phyloP scores from a whole-genome alignment of 169 alveolate species.

The Plasmodium chabaudi region DNA sequence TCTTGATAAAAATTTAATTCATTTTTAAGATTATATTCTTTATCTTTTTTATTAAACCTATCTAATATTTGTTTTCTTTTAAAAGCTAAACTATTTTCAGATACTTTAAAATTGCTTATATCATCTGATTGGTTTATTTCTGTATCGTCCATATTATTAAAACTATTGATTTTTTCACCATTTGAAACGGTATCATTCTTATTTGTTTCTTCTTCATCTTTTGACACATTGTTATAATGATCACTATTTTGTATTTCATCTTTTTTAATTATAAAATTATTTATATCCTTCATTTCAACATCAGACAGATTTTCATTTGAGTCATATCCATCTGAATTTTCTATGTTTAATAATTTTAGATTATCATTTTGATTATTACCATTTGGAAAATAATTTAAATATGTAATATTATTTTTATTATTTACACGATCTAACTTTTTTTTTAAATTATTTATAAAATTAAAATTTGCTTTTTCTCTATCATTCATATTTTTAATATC shows the following conservation, averaged over 20 bases:
- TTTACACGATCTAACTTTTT: slow-evolving; percentile 46
- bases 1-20: slow-evolving; percentile 65
- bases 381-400: slow-evolving; percentile 39
- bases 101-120: background rate
- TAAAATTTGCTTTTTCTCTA: slow-evolving; percentile 4
- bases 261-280: slow-evolving; percentile 2
- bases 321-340: background rate
- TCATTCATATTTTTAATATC: background rate
- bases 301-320: background rate
- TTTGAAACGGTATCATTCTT: background rate
- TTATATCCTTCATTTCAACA: slow-evolving; percentile 1
- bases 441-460: slow-evolving; percentile 38
- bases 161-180: background rate
- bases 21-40: slow-evolving; percentile 30
- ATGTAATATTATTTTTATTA: slow-evolving; percentile 37
- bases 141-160: background rate
- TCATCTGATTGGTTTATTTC: background rate
- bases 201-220: background rate
- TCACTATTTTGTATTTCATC: background rate
- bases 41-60: slow-evolving; percentile 28
- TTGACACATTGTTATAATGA: background rate
- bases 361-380: background rate
- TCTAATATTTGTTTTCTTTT: slow-evolving; percentile 61
- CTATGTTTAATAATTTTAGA: background rate
- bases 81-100: slow-evolving; percentile 51